These are phyloP conservation scores for Tricholoma furcatifolium DNA, from an alignment of 768 basidiomycete genomes.

Conservation along the genomic window DNA sequence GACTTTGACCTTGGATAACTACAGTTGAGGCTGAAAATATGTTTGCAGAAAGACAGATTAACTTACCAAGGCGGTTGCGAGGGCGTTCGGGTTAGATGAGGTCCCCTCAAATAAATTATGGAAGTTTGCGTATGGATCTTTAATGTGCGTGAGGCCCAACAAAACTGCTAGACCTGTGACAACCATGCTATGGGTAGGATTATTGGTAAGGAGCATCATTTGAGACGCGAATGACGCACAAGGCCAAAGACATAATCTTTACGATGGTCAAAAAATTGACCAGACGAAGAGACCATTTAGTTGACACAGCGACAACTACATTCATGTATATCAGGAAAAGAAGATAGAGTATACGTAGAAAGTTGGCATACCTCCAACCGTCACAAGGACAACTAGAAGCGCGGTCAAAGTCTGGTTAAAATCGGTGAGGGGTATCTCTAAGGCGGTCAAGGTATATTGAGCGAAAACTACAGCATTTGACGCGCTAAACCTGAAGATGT, in stretches of 20 bases:
- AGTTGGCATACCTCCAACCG: slow-evolving; percentile 22
- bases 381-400: slow-evolving; percentile 23
- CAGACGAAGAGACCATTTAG: slow-evolving; percentile 32
- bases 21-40: slow-evolving; percentile 6
- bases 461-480: slow-evolving; percentile 37
- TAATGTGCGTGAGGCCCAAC: slow-evolving; percentile 48
- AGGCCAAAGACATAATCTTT: slow-evolving; percentile 28
- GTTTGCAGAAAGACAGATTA: background rate
- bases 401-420: slow-evolving; percentile 26
- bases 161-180: slow-evolving; percentile 59
- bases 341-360: background rate
- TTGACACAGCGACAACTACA: slow-evolving; percentile 32
- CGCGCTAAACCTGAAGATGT: slow-evolving; percentile 26
- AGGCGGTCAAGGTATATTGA: slow-evolving; percentile 34
- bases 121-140: slow-evolving; percentile 58
- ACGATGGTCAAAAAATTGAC: slow-evolving; percentile 30
- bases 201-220: background rate
- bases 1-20: slow-evolving; percentile 26
- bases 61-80: slow-evolving; percentile 32
- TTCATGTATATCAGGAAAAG: background rate
- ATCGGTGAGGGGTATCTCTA: slow-evolving; percentile 28
- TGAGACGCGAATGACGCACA: slow-evolving; percentile 20
- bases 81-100: slow-evolving; percentile 40
- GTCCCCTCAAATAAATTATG: slow-evolving; percentile 54
- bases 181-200: slow-evolving; percentile 34